Evolutionary conservation across 441 rosid species (phyloP).

Genomic region (Macaranga tanarius): DNA sequence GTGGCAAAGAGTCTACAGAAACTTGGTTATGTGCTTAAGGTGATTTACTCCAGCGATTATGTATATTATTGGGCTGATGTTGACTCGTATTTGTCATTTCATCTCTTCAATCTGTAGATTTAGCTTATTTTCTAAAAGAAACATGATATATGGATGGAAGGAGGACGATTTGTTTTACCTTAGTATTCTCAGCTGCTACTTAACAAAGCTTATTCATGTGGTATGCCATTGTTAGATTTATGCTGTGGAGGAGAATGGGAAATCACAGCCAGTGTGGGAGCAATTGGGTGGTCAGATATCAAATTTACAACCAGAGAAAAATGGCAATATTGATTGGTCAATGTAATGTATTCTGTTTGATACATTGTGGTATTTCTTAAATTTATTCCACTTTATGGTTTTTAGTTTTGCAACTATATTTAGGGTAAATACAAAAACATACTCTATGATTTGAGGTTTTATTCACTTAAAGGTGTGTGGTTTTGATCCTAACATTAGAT

Average conservation of each 20-base stretch:
- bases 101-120: slow-evolving; percentile 9
- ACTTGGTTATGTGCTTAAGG: slow-evolving; percentile 85
- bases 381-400: slow-evolving; percentile 8
- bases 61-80: slow-evolving; percentile 9
- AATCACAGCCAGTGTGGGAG: slow-evolving; percentile 68
- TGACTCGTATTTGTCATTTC: background rate
- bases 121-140: slow-evolving; percentile 13
- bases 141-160: background rate
- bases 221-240: slow-evolving; percentile 57
- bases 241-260: slow-evolving; percentile 58
- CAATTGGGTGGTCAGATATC: slow-evolving; percentile 54
- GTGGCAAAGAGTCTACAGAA: slow-evolving; percentile 75
- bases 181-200: slow-evolving; percentile 19
- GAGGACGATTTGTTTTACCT: slow-evolving; percentile 3
- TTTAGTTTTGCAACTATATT: slow-evolving; percentile 5
- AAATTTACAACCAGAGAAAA: slow-evolving; percentile 48
- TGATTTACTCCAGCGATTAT: slow-evolving; percentile 28
- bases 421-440: no score
- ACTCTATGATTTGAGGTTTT: no score
- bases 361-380: slow-evolving; percentile 7
- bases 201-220: slow-evolving; percentile 39
- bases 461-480: no score
- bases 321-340: slow-evolving; percentile 78
- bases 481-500: no score
- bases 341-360: slow-evolving; percentile 48